A percentile compares a stretch with the other conserved stretches of the same genome.
These are phyloP conservation scores for Stagonosporopsis chrysanthemi DNA, from an alignment of 2,329 filamentous ascomycete genomes.

Conservation along the genomic window DNA sequence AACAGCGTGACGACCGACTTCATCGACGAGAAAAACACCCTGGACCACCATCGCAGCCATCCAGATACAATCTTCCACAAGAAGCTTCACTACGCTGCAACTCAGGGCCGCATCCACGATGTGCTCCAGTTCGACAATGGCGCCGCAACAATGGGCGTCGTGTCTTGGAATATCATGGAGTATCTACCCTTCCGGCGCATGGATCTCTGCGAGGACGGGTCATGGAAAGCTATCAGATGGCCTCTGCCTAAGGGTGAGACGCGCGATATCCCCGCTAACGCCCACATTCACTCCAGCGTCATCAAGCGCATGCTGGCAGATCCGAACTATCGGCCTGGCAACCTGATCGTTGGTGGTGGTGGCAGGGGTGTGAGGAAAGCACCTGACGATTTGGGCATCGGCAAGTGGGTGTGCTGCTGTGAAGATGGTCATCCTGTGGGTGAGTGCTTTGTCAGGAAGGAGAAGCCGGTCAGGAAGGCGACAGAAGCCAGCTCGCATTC, in stretches of 20 bases:
- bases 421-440: slow-evolving; percentile 72
- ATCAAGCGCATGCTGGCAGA: slow-evolving; percentile 74
- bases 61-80: slow-evolving; percentile 59
- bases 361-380: slow-evolving; percentile 72
- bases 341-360: slow-evolving; percentile 80
- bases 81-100: slow-evolving; percentile 65
- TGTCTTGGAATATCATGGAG: slow-evolving; percentile 80
- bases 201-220: slow-evolving; percentile 75
- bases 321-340: slow-evolving; percentile 74
- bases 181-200: slow-evolving; percentile 82
- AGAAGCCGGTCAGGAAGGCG: slow-evolving; percentile 32
- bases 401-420: slow-evolving; percentile 73
- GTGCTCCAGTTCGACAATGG: slow-evolving; percentile 72
- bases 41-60: slow-evolving; percentile 27
- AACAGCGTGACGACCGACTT: slow-evolving; percentile 6
- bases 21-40: slow-evolving; percentile 28
- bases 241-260: slow-evolving; percentile 79
- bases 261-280: slow-evolving; percentile 75
- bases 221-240: slow-evolving; percentile 83
- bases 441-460: slow-evolving; percentile 66
- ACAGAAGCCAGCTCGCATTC: slow-evolving; percentile 17
- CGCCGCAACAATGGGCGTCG: slow-evolving; percentile 61
- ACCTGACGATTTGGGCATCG: slow-evolving; percentile 69
- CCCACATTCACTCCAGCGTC: slow-evolving; percentile 75
- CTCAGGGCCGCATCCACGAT: slow-evolving; percentile 69